Conservation (phyloP, 345 rosid genomes). For the Ceriops zippeliana region DNA sequence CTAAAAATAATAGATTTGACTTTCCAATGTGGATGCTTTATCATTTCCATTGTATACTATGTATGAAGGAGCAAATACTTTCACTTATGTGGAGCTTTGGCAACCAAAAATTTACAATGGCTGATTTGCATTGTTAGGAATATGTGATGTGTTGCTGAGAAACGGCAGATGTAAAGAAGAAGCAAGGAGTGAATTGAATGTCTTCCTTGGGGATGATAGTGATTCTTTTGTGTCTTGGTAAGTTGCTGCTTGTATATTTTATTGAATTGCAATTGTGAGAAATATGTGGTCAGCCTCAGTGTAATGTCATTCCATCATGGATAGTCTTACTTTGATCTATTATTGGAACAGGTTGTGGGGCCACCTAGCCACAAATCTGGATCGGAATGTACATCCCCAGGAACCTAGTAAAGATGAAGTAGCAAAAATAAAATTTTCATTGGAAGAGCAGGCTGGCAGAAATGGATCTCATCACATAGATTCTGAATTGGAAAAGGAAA, state of each 20-base stretch:
- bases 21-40: too few species aligned
- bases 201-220: constrained; percentile 88
- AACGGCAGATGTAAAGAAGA: constrained; percentile 86
- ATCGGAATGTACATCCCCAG: constrained; percentile 47
- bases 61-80: not conserved
- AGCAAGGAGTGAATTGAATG: constrained; percentile 78
- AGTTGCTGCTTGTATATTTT: constrained; percentile 9
- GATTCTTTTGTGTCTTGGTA: constrained; percentile 86
- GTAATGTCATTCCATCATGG: too few species aligned
- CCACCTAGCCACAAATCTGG: constrained; percentile 65
- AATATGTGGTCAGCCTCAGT: not conserved
- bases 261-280: not conserved
- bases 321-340: not conserved
- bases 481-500: constrained; percentile 45
- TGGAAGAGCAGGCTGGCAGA: constrained; percentile 33
- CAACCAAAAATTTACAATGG: not conserved
- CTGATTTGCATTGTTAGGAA: constrained; percentile 50
- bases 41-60: too few species aligned
- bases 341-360: constrained; percentile 82
- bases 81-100: not conserved
- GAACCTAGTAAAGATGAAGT: constrained; percentile 33
- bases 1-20: too few species aligned
- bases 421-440: constrained; percentile 22
- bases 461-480: constrained; percentile 31
- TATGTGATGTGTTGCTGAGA: constrained; percentile 80